Base-by-base conservation (phyloP, 345 rosid genomes). In the Brassica juncea region DNA sequence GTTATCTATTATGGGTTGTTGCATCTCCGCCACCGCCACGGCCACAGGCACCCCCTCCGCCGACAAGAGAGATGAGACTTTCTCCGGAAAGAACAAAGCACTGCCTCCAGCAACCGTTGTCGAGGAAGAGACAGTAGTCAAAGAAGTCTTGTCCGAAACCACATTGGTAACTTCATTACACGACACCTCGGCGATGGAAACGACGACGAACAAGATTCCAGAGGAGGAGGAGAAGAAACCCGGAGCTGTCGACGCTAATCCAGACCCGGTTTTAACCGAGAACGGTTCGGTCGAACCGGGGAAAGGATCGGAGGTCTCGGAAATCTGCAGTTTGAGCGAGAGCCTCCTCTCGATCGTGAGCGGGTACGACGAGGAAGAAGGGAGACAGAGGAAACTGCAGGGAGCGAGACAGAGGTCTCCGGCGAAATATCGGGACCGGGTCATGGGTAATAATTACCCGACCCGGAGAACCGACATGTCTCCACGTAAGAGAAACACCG, bases 391-490 rank as follows among this genome's bases (percentile, higher is more conserved):
- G 47, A 75, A 57, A 44, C 10, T 32, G 4, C 62, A 69, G 2
- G 67, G 6, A 19, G 44, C 64, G 55, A 75, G 83, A 63, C 83
- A 74, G 72, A 80, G 80, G 34, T 80, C 83, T 21, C 83, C 80
- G 32, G 83, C 76, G 73, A 80, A 80, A 31, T 71, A 42, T 55
- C 80, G 80, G 58, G 72, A 66, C 80, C 80, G 72, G 68, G 64
- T 57, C 37, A 63, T 70, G 83, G 75, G 19, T 60, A 25, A 60
- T 80, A 63, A 35, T 21, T 62, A 80, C 8, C 94, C 92, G 37
- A 66, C 58, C 35, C 77, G 87, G 73, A 82, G 87, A 77, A 63
- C 83, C 6, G 90, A 90, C 3, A 90, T 81, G 80, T 89, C 94
- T 3, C 92, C 96, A 3, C 68, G 59, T 3, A 84, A 64, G 74